Percentiles rank a stretch among this genome's conserved stretches.
Evolutionary conservation across 2,329 filamentous ascomycete genomes (phyloP).

Genomic region (Cladosporium halotolerans): DNA sequence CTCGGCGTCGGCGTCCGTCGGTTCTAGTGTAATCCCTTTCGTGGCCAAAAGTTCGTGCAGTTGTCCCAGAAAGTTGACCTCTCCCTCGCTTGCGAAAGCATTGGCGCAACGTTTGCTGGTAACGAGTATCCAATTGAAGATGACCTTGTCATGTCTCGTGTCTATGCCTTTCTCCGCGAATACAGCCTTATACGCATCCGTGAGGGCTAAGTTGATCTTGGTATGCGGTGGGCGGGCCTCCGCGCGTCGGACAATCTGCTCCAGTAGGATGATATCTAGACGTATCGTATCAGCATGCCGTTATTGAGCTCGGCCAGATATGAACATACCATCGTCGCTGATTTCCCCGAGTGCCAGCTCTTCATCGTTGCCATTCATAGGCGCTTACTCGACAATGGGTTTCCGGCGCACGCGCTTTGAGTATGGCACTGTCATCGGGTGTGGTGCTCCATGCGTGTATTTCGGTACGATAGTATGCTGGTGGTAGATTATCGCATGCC

Average conservation of each 20-base stretch:
- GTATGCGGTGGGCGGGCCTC: conserved; percentile 53
- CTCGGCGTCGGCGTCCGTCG: not conserved
- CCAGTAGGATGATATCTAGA: conserved; percentile 72
- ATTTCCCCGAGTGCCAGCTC: conserved; percentile 35
- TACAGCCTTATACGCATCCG: conserved; percentile 65
- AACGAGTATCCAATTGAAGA: conserved; percentile 3
- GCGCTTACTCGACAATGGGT: conserved; percentile 17
- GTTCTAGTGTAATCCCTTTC: not conserved
- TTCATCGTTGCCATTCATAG: conserved; percentile 27
- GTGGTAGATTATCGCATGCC: conserved; percentile 1
- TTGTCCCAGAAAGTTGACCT: not conserved
- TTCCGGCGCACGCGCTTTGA: conserved; percentile 32
- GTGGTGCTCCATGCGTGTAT: conserved; percentile 11
- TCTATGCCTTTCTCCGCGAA: conserved; percentile 65
- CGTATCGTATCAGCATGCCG: not conserved
- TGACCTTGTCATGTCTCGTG: conserved; percentile 64
- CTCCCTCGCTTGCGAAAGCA: not conserved
- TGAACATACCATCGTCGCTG: conserved; percentile 33
- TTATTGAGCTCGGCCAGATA: too few species aligned
- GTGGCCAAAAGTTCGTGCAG: not conserved
- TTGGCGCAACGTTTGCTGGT: not conserved
- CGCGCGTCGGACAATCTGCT: conserved; percentile 67
- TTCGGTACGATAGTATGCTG: not conserved
- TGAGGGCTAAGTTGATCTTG: conserved; percentile 66
- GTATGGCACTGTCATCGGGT: conserved; percentile 30